Base-by-base conservation (phyloP, 306 rosid genomes). In the Vicia faba region DNA sequence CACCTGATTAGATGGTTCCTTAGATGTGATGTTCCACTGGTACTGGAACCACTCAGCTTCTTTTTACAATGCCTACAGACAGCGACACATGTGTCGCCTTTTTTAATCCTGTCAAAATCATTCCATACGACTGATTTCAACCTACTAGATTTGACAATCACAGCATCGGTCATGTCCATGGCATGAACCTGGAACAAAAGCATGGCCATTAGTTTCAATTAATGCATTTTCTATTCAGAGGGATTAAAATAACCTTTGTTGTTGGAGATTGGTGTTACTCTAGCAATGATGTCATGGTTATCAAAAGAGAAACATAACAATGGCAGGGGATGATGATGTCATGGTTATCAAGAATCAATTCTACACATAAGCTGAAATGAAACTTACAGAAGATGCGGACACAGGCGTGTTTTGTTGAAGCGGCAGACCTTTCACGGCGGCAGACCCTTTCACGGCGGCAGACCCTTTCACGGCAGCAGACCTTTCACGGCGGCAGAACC, bases 21-120 rank as follows among this genome's bases (percentile, higher is more conserved):
- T 76, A 95, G 75, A 86, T 95, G 99, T n/a, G 99, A 95, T 57
- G 97, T 95, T 75, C 99, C 97, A 64, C 99, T 95, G 44, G 95
- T 84, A 78, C 99, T 95, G 63, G 99, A 95, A 66, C 99, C 99
- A 57, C 99, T 95, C 78, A 95, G 85, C 76, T 81, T 95, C 96
- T 95, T 95, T 71, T 87, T 95, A 78, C 99, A 95, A 61, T 95
- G 99, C 84, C 92, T 85, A 76, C 99, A 95, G 44, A 95, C 84
- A 60, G 99, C 99, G 75, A 95, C 74, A 71, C 84, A 95, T 3
- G 92, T 78, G 64, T 95, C 99, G 6, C 95, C 99, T 61, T 90
- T 90, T 73, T 95, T 95, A 69, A 95, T 80, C 84, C 99, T 82
- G 75, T 95, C 99, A 65, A 95, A 95, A 77, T 95, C 99, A 75